Evolutionary conservation across 2,329 filamentous ascomycete genomes (phyloP), one percentile per base, ranked within the genome.

Genomic region (Clathrospora elynae): DNA sequence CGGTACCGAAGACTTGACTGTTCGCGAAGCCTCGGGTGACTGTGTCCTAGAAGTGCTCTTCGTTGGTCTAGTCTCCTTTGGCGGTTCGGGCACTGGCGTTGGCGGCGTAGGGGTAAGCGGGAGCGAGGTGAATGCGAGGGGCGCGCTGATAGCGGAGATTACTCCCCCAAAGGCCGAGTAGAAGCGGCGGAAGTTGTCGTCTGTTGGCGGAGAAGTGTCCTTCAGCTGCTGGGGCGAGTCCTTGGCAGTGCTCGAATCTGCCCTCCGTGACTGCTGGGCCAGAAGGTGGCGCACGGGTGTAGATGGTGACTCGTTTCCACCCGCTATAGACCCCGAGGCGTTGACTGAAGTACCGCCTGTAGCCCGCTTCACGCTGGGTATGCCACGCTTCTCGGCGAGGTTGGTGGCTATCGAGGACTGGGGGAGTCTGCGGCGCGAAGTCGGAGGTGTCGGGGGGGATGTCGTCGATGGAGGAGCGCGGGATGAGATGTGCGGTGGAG

Each of bases 91-190:
- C 43, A 40, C 62, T 0, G 63, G 55, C 1, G 62, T 49, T 1
- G 64, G 46, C 3, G 63, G 48, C 1, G 62, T 39, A 4, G 64
- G 62, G 26, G 59, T 71, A 3, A 99, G 77, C 0, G 93, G 93
- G 6, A 99, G 80, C 1, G 92, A 92, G 4, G 93, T 90, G 73
- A 96, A 99, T 3, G 91, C 92, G 19, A 99, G 76, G 1, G 91
- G 91, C 0, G 91, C 90, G 0, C 92, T 95, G 9, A 97, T 82
- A 57, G 86, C 87, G 49, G 90, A 93, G 63, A 97, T 88, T 33
- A 96, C 81, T 39, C 82, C 89, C 41, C 91, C 90, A 61, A 96
- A 96, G 1, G 90, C 90, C 45, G 81, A 91, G 72, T 97, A 99
- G 72, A 97, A 99, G 39, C 85, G 83, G 5, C 88, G 83, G 65